Base-by-base conservation (phyloP, 352 stramenopile genomes). In the Pythium vanterpoolii region DNA sequence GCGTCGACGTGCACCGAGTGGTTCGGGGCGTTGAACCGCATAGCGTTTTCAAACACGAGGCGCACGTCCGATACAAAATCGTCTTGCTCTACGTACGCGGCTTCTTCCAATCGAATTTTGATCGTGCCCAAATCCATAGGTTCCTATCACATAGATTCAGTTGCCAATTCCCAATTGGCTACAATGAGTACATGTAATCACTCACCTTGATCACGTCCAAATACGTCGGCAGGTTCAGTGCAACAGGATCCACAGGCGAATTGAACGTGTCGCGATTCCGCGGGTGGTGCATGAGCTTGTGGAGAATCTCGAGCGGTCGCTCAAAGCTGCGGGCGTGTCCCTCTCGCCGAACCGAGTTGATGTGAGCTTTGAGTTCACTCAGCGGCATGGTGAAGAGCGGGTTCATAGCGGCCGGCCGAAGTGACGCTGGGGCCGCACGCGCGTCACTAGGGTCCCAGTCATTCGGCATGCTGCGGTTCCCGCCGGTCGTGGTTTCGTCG, bases 101-200 rank as follows among this genome's bases (percentile, higher is more conserved):
- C 89, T 51, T 72, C 64, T n/a, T 87, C 74, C 1, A 98, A 72
- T 40, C 90, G 88, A 11, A 73, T 66, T 26, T 86, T 89, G 21
- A 98, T 72, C 0, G 93, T 98, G 4, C 83, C 82, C 4, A 98
- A 64, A 64, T 98, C 95, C 89, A 98, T 98, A 5, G 91, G 90
- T 40, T 81, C 68, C 74, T 85, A 31, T 46, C 11, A 23, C 48
- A 34, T 2, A 45, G 5, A 45, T n/a, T n/a, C n/a, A n/a, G n/a
- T 36, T 36, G 31, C 11, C 31, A 36, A 36, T 36, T 31, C 21
- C 34, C 21, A 2, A 39, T 19, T 58, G 13, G 33, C 27, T 24
- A 11, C 5, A 31, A 42, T 6, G 18, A 16, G n/a, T n/a, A n/a
- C n/a, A n/a, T n/a, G n/a, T n/a, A 31, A 28, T 18, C 10, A 43